Evolutionary conservation across 805 yeast genomes (phyloP).

Genomic region (Teunomyces stri): DNA sequence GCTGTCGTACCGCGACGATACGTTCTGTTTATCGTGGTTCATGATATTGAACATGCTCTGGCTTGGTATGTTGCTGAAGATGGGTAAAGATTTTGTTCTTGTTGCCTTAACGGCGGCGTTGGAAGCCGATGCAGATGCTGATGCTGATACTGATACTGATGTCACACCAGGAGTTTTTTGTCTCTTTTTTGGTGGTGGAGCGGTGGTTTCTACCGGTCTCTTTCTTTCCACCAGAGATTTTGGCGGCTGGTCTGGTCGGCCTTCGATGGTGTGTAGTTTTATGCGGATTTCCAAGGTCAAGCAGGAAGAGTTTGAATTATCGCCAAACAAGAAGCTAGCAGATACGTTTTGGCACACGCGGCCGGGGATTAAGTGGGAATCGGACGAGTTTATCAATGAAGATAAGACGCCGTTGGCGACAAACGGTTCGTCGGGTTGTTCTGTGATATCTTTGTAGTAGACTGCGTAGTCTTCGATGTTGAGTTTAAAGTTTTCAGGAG

Average conservation of each 20-base stretch:
- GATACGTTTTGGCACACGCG: constrained; percentile 60
- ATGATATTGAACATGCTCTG: constrained; percentile 40
- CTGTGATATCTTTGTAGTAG: constrained; percentile 45
- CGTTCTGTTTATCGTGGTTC: constrained; percentile 39
- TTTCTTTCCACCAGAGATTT: neutral
- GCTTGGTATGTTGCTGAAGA: constrained; percentile 37
- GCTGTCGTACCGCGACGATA: constrained; percentile 37
- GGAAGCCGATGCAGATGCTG: constrained; percentile 6
- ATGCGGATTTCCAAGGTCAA: constrained; percentile 59
- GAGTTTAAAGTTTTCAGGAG: constrained; percentile 43
- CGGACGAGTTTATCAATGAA: constrained; percentile 23
- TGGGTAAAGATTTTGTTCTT: constrained; percentile 43
- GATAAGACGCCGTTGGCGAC: constrained; percentile 43
- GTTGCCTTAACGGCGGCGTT: constrained; percentile 38
- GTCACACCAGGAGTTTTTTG: constrained; percentile 4
- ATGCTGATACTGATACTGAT: constrained; percentile 2
- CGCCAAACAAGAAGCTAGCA: constrained; percentile 38
- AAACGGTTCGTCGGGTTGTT: constrained; percentile 48
- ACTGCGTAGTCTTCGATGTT: constrained; percentile 43
- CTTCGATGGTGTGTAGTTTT: constrained; percentile 43
- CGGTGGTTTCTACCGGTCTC: constrained; percentile 8
- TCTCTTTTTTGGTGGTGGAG: constrained; percentile 11
- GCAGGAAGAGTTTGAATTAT: constrained; percentile 33
- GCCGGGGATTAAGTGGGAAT: constrained; percentile 40
- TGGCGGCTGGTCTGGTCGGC: neutral